Evolutionary conservation across 108 stramenopile genomes (phyloP), one percentile per base, ranked within the genome.

Genomic region (Chaetoceros muelleri): DNA sequence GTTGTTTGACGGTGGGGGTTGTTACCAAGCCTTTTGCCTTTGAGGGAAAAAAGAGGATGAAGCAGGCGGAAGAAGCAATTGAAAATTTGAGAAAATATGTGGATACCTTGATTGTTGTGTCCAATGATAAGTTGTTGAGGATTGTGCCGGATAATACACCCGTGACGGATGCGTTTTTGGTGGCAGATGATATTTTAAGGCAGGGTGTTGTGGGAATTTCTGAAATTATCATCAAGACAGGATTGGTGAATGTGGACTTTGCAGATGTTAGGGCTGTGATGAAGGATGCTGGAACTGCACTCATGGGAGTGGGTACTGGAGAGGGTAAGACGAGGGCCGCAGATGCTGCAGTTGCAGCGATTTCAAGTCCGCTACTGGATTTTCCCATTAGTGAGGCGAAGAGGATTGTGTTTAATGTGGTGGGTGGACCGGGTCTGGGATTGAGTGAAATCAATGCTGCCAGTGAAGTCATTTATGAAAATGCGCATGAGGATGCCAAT

Each of bases 11-110:
- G n/a, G 82, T 89, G 22, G 84, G 79, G 1, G 82, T 89, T 22
- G 84, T 89, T 0, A 89, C 87, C 21, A 82, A 81, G 52, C 87
- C 87, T 27, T 89, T 89, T 65, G 72, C 55, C 47, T 89, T 88
- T 74, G 87, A 88, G 58, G 87, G 87, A 16, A 55, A 67, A 44
- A 65, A 74, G 30, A 46, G 82, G 20, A 76, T 78, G 79, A 30
- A 55, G 24, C 77, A 85, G 67, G 85, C 76, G 16, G 63, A 69
- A 26, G 55, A 60, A 51, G 84, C 80, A 0, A 85, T 85, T 52
- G 64, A 65, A 44, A 53, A 69, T 28, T 44, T 89, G 52, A 54
- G 68, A 46, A 57, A 72, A 44, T 50, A 62, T 53, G 84, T 85
- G 24, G 87, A 89, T 59, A 89, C 87, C 20, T 53, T 89, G 20